Conservation (phyloP, 2,329 filamentous ascomycete species). For the Parasarocladium wereldwijsianum region DNA sequence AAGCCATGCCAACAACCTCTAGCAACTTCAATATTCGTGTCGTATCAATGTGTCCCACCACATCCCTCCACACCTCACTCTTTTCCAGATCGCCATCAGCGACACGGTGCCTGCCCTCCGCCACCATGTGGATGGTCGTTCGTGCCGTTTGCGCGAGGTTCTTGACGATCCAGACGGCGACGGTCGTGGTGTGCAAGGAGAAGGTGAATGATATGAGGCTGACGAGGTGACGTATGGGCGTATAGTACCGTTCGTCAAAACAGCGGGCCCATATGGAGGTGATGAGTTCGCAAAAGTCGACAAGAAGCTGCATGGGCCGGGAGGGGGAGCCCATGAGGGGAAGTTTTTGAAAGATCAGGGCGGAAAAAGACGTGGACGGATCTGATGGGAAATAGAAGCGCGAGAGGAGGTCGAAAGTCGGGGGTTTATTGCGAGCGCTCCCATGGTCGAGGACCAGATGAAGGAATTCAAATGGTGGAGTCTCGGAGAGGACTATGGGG, state of each 20-base stretch:
- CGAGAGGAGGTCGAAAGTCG: constrained; percentile 54
- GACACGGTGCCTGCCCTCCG: constrained; percentile 38
- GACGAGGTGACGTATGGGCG: constrained; percentile 50
- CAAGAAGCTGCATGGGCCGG: constrained; percentile 39
- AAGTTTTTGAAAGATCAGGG: constrained; percentile 54
- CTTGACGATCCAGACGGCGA: constrained; percentile 44
- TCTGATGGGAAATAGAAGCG: constrained; percentile 51
- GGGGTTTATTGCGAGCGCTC: constrained; percentile 35
- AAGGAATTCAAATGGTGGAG: constrained; percentile 29
- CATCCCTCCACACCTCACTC: constrained; percentile 21
- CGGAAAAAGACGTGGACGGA: constrained; percentile 45
- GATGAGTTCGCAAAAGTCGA: constrained; percentile 49
- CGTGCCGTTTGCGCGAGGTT: constrained; percentile 40
- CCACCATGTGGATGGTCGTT: constrained; percentile 44
- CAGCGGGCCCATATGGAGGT: constrained; percentile 56
- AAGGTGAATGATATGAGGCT: constrained; percentile 50
- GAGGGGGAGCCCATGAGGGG: constrained; percentile 35
- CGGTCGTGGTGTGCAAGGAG: constrained; percentile 41
- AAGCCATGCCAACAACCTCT: constrained; percentile 47
- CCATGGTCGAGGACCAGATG: constrained; percentile 51
- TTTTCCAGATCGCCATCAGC: constrained; percentile 31
- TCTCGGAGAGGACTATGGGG: too few species aligned
- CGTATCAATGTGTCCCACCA: constrained; percentile 44
- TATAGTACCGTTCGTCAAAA: constrained; percentile 45
- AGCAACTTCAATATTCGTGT: constrained; percentile 50